These are phyloP conservation scores for Candida railenensis DNA, from an alignment of 805 yeast species.

Conservation along the genomic window DNA sequence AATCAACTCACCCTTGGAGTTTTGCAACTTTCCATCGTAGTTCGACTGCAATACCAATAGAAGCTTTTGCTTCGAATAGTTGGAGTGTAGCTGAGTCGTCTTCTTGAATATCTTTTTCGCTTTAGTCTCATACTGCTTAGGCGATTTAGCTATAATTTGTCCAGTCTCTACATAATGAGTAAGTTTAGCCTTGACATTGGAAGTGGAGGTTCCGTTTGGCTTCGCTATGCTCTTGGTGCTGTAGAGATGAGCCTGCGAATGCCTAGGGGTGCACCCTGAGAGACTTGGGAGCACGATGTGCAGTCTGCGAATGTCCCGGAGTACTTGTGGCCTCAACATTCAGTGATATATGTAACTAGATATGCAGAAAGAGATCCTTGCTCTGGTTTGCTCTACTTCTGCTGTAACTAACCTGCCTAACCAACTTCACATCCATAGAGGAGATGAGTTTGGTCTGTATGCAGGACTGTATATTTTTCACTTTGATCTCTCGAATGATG, in stretches of 20 bases:
- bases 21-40: conserved; percentile 28
- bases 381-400: too few relatives aligned
- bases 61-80: conserved; percentile 17
- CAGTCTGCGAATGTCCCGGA: neutral
- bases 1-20: conserved; percentile 22
- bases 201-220: too few relatives aligned
- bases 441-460: too few relatives aligned
- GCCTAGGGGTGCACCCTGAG: too few relatives aligned
- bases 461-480: too few relatives aligned
- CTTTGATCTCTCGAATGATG: too few relatives aligned
- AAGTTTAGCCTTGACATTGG: conserved; percentile 20
- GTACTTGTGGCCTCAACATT: neutral
- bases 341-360: neutral
- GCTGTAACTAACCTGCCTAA: too few relatives aligned
- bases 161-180: conserved; percentile 29
- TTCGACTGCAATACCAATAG: conserved; percentile 27
- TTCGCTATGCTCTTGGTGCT: neutral
- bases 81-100: neutral
- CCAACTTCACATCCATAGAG: too few relatives aligned
- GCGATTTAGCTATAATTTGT: conserved; percentile 18
- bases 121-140: conserved; percentile 12
- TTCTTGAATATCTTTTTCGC: neutral
- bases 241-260: neutral
- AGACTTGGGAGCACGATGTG: neutral
- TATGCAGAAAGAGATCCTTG: neutral